phyloP scores from a whole-genome alignment of 140 eudicot genomes.

The Flaveria floridana region DNA sequence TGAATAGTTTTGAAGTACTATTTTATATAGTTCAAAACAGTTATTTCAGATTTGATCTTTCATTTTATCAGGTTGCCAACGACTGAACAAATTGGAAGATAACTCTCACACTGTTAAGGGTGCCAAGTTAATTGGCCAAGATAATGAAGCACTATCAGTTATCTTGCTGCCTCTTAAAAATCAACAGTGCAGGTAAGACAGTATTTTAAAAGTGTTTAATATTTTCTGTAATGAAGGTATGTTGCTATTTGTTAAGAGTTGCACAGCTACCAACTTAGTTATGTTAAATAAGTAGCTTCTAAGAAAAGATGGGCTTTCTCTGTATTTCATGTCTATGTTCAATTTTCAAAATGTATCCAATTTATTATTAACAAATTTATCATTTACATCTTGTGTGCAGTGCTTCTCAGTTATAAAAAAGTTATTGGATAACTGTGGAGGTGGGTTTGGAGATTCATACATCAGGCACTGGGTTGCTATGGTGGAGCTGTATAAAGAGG shows the following conservation, averaged over 20 bases:
- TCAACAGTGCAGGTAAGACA: constrained; percentile 57
- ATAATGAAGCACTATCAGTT: constrained; percentile 73
- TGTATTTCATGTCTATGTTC: background rate
- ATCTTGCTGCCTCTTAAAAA: constrained; percentile 70
- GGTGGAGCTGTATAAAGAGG: constrained; percentile 76
- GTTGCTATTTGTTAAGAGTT: background rate
- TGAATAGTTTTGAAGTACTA: no score
- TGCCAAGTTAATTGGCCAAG: constrained; percentile 86
- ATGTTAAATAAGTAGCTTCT: background rate
- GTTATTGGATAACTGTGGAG: constrained; percentile 61
- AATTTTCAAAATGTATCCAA: background rate
- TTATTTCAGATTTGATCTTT: constrained; percentile 24
- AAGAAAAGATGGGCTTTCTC: constrained; percentile 1
- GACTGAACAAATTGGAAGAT: constrained; percentile 66
- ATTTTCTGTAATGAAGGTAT: constrained; percentile 46
- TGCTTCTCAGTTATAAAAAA: constrained; percentile 61
- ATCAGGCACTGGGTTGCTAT: constrained; percentile 76
- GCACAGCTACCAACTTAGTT: background rate
- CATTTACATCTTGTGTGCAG: constrained; percentile 45
- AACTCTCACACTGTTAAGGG: constrained; percentile 83
- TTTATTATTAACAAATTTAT: constrained; percentile 2
- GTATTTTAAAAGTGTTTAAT: background rate
- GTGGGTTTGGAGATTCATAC: constrained; percentile 59
- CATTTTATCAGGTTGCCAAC: constrained; percentile 65
- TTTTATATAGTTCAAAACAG: background rate